Base-by-base conservation (phyloP, 2,329 filamentous ascomycete species). In the Penicillium sp. region DNA sequence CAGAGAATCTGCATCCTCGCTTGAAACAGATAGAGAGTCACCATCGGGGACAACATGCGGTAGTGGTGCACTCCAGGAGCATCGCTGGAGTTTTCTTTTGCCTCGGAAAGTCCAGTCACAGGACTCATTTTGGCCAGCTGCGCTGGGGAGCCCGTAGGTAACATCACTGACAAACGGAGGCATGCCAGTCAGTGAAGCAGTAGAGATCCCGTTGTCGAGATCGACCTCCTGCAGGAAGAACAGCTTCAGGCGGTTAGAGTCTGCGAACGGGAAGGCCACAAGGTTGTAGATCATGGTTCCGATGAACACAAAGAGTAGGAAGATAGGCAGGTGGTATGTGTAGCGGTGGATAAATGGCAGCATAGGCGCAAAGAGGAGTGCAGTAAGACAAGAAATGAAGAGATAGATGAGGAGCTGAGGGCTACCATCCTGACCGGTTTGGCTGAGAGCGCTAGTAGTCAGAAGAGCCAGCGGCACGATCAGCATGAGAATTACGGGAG, bases 271-370 rank as follows among this genome's bases (percentile, higher is more conserved):
- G 72, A 96, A 97, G 1, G 89, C 90, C 3, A 84, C 75, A 5
- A 97, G 82, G 68, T 95, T 96, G 77, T 96, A 97, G 53, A 92
- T 82, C 29, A 95, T 75, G 1, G 91, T 95, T 31, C 81, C 89
- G 25, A 84, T 67, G 58, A 91, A 90, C 9, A 96, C 77, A 13
- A 87, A 68, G 29, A 95, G 79, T 16, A 97, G 73, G 64, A 96
- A 86, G 0, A 87, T 76, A 0, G 94, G 92, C 4, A 97, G 72
- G 56, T 96, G 91, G 68, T 89, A 88, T 1, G 87, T 90, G 60
- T 94, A 85, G 41, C 93, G 87, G 70, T 97, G 92, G 39, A 96
- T 80, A 68, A 96, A 96, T 0, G 94, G 94, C 0, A 86, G 82
- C 3, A 91, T 72, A 0, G 94, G 94, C 1, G 90, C 77, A 18